phyloP scores from a whole-genome alignment of 352 stramenopile species.

The Elongisporangium undulatum region DNA sequence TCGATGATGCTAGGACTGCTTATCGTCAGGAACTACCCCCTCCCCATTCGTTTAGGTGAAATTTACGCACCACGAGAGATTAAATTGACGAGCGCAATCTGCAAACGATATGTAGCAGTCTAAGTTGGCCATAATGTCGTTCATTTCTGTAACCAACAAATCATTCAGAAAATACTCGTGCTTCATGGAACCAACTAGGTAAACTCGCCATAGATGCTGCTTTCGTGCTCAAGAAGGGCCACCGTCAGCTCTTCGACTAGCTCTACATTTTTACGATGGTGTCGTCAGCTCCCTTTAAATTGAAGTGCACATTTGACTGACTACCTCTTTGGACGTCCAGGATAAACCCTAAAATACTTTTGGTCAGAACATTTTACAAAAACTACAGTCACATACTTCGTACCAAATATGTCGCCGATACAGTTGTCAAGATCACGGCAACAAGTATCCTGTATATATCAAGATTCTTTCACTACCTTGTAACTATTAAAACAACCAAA shows the following conservation, averaged over 20 bases:
- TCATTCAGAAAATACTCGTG: neutral
- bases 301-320: neutral
- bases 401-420: conserved; percentile 83
- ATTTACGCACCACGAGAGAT: conserved; percentile 52
- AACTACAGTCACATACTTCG: conserved; percentile 4
- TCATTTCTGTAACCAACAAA: conserved; percentile 48
- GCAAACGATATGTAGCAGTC: conserved; percentile 75
- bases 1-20: conserved; percentile 46
- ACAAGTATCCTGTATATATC: conserved; percentile 45
- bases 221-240: conserved; percentile 64
- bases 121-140: conserved; percentile 52
- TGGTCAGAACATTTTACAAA: conserved; percentile 6
- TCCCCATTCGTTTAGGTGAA: neutral
- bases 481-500: neutral
- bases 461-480: neutral
- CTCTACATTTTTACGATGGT: conserved; percentile 34
- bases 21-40: neutral
- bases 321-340: conserved; percentile 73
- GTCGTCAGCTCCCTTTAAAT: too few species aligned
- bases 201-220: conserved; percentile 52
- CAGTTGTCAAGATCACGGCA: conserved; percentile 77
- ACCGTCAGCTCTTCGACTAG: conserved; percentile 74
- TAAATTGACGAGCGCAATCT: conserved; percentile 59
- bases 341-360: conserved; percentile 59
- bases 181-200: neutral